Evolutionary conservation across 2,329 filamentous ascomycete genomes (phyloP).

Genomic region (Neofusicoccum cordaticola): DNA sequence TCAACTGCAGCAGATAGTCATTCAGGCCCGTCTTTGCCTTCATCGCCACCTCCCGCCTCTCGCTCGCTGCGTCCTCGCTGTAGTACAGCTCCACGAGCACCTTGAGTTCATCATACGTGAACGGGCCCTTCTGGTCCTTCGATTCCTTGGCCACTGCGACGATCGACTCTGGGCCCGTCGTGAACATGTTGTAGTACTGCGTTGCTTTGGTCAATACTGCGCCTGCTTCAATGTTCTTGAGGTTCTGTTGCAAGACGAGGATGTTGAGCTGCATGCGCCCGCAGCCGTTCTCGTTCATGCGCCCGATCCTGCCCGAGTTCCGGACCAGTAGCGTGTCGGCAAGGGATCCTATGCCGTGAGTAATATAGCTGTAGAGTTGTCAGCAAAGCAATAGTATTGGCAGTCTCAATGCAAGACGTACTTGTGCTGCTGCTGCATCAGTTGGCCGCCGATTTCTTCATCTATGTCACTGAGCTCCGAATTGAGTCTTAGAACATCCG

Average conservation of each 20-base stretch:
- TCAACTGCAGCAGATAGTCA: conserved; percentile 67
- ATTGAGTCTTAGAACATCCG: conserved; percentile 79
- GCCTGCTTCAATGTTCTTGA: conserved; percentile 82
- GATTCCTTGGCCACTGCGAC: conserved; percentile 58
- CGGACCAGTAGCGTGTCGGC: conserved; percentile 24
- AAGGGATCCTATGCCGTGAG: conserved; percentile 18
- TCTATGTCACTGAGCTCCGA: conserved; percentile 83
- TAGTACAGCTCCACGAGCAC: conserved; percentile 41
- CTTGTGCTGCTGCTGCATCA: conserved; percentile 63
- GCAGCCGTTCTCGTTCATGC: conserved; percentile 70
- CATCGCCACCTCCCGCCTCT: conserved; percentile 65
- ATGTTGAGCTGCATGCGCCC: conserved; percentile 92
- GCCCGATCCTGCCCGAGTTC: conserved; percentile 20
- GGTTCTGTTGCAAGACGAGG: conserved; percentile 89
- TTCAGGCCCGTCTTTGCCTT: conserved; percentile 68
- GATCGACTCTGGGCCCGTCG: conserved; percentile 62
- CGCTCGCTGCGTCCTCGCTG: conserved; percentile 55
- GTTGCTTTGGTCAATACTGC: conserved; percentile 63
- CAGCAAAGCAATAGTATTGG: neutral
- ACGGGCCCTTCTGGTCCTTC: conserved; percentile 30
- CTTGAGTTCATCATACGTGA: conserved; percentile 40
- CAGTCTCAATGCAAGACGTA: neutral
- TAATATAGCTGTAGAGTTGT: conserved; percentile 39
- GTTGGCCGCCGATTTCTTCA: conserved; percentile 70
- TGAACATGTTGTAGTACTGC: conserved; percentile 68